Base-by-base conservation (phyloP, 345 rosid genomes). In the Melaleuca quinquenervia region DNA sequence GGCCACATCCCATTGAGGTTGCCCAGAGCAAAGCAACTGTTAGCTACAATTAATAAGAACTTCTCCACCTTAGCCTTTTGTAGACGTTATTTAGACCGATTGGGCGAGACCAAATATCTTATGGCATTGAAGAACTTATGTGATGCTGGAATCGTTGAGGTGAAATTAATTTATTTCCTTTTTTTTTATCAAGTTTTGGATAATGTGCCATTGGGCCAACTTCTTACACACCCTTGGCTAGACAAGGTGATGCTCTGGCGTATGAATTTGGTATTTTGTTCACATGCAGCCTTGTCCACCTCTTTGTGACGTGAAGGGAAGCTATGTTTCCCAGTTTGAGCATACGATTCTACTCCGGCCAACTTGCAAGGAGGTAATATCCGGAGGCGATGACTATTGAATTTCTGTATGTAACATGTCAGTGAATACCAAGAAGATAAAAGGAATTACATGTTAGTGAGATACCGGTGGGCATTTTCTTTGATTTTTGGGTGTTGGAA, bases 41-140 rank as follows among this genome's bases (percentile, higher is more conserved):
- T 97, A n/a, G 97, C 95, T 26, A 93, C 96, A 76, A 97, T 97
- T 52, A 93, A 97, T 92, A 96, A 96, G 91, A 96, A 97, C 89
- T 97, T 97, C 90, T 95, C 98, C 11, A 94, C 99, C 18, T 89
- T 97, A 49, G 98, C 98, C 58, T 97, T 97, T 91, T 97, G 99
- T 87, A 93, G 95, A 87, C 93, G 99, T 13, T 96, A 96, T 90
- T 89, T 97, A 89, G 99, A 97, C 89, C 96, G 97, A 52, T 90
- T 96, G 27, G 99, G 99, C 56, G 98, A 97, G 91, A 94, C 96
- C 56, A 97, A 96, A 86, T 97, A 97, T 89, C 89, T 96, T 45
- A 94, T 96, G 99, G 99, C 98, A 56, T 88, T 97, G 52, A 97
- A 96, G 94, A 96, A 97, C 89, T 91, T 97, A 50, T 95, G 98